Evolutionary conservation across 176 grass and related monocot genomes (phyloP), one percentile per base, ranked within the genome.

Genomic region (Carex parvula): DNA sequence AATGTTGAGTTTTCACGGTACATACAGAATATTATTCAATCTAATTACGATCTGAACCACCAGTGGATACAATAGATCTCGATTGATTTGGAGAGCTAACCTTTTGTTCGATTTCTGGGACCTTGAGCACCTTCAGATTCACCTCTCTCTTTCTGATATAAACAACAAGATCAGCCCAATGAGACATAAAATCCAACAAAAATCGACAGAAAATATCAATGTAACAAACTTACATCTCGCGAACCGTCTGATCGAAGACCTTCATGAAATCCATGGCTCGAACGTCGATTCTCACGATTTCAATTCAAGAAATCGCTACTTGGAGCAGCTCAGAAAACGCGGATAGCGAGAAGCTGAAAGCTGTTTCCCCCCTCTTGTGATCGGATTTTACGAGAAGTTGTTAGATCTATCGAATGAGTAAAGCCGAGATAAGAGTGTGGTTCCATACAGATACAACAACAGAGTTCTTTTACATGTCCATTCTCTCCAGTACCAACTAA

Each of bases 81-180:
- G 29, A 83, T 44, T 37, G 80, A 84, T 92, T 89, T 81, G 81
- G 79, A 87, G 74, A 88, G 73, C 89, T 71, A 81, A 99, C 97
- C 97, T 99, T 96, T 80, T 99, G 97, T 86, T 99, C 97, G 32
- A 95, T 89, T 84, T 99, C 97, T 8, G 97, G 97, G n/a, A 99
- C 93, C 88, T 99, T 99, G 87, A 99, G 97, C 84, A 99, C 97
- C 78, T 96, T 99, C 60, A 99, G 85, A 96, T 99, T 99, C 29
- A 99, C 97, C 91, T 99, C 97, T 81, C 97, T 89, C 85, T 99
- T 99, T 82, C 93, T 99, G 90, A 76, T 86, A 84, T 77, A 21
- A 29, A 60, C 85, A 68, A 84, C 77, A 88, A 33, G 15, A 92
- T 87, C 84, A 79, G 65, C 4, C 3, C 18, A 62, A 54, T n/a